These are phyloP conservation scores for Fraxinus latifolia DNA, from an alignment of 305 asterid genomes.

Conservation along the genomic window DNA sequence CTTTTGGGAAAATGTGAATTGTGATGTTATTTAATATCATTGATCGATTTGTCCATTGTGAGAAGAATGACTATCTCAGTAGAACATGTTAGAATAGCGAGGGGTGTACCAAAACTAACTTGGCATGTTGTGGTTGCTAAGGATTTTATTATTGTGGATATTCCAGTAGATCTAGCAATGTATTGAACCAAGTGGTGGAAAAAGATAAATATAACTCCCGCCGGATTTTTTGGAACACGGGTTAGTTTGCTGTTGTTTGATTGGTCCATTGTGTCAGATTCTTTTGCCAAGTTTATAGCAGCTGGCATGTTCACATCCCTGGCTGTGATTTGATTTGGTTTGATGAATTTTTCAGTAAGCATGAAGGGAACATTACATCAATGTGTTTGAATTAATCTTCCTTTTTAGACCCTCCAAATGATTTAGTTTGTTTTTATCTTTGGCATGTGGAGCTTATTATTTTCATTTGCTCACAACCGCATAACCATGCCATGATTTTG, in stretches of 20 bases:
- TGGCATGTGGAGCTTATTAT: neutral
- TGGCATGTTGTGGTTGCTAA: neutral
- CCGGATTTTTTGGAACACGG: neutral
- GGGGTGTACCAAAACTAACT: neutral
- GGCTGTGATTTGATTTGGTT: neutral
- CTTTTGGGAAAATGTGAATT: neutral
- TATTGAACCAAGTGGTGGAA: neutral
- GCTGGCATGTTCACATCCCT: neutral
- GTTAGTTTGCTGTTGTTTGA: neutral
- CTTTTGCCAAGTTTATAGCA: neutral
- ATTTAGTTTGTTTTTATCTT: neutral
- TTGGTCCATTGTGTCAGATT: neutral
- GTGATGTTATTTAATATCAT: neutral
- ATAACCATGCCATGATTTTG: constrained; percentile 18
- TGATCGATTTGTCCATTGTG: neutral
- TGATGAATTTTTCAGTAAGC: neutral
- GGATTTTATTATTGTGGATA: neutral
- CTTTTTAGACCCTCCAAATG: neutral
- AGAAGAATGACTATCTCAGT: neutral
- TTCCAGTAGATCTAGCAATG: neutral
- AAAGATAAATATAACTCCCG: neutral
- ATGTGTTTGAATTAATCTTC: neutral
- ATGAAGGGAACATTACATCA: neutral
- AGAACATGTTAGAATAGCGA: neutral
- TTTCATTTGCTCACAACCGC: neutral